Conservation (phyloP, 2,329 filamentous ascomycete species). For the Curvularia lunata region DNA sequence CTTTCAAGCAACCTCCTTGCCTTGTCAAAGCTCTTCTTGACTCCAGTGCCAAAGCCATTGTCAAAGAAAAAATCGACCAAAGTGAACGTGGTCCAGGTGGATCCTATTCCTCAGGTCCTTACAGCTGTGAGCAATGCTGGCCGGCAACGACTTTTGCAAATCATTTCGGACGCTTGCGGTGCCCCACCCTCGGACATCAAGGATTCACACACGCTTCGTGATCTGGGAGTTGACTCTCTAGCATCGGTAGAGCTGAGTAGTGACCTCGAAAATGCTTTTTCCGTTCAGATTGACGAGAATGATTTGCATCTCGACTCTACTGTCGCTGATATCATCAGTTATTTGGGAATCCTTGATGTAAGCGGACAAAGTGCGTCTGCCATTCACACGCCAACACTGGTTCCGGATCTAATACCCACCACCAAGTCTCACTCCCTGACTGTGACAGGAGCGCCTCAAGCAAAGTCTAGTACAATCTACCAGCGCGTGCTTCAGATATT, state of each 20-base stretch:
- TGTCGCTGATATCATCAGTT: background rate
- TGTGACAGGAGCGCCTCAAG: background rate
- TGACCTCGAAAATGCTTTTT: slow-evolving; percentile 6
- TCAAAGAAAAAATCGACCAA: background rate
- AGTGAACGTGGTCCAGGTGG: background rate
- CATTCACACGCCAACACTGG: background rate
- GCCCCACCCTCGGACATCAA: slow-evolving; percentile 1
- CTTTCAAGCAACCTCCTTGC: background rate
- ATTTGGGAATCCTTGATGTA: background rate
- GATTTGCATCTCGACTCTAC: slow-evolving; percentile 3
- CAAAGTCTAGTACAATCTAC: background rate
- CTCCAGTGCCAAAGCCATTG: background rate
- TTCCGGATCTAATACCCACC: background rate
- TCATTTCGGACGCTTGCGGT: slow-evolving; percentile 3
- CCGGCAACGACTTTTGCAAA: slow-evolving; percentile 1
- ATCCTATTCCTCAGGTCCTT: background rate
- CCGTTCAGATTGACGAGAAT: background rate
- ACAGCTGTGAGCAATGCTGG: background rate
- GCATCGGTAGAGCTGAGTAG: slow-evolving; percentile 6
- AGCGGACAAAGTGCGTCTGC: background rate
- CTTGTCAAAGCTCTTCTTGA: slow-evolving; percentile 1
- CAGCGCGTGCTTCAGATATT: slow-evolving; percentile 3
- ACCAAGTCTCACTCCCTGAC: background rate
- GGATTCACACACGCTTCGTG: slow-evolving; percentile 5
- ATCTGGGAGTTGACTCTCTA: slow-evolving; percentile 25